Evolutionary conservation across 225 moss, liverwort and hornwort genomes (phyloP), one percentile per base, ranked within the genome.

Genomic region (Antitrichia curtipendula): DNA sequence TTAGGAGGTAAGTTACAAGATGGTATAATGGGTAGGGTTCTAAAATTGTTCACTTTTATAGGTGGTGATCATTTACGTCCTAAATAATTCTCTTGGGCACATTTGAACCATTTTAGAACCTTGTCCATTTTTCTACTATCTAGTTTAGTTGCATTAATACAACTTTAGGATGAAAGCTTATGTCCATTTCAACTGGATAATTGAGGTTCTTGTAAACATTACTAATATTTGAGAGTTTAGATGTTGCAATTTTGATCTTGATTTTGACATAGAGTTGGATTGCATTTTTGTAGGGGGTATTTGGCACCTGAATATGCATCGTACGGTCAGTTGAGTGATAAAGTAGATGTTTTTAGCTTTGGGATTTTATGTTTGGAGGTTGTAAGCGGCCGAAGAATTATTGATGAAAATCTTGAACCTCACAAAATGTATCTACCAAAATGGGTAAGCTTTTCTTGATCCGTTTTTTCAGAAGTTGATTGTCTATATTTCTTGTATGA

Each of bases 321-420:
- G 4, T 80, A 53, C 2, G 87, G 89, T 28, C 81, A 87, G 12
- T 49, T 91, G 41, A 91, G 89, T 87, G 87, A 89, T 14, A 89
- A 91, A 87, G 87, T 84, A 22, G 89, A 91, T 59, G 75, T 91
- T 61, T 91, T 80, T 28, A 91, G 91, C 81, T 91, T 91, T 47
- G 89, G 91, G 14, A 73, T 73, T 73, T 47, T 73, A 49, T 73
- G 73, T 19, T 49, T 73, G 31, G 73, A 73, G 12, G 73, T 91
- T 61, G 45, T 87, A 41, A 91, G 88, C 7, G 73, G 88, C 12
- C 56, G 83, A 65, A 83, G 54, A 34, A 86, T 64, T 57, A 59
- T 91, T 24, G 74, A 90, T 1, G 13, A 57, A 57, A 81, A 52
- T 7, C 38, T 79, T 80, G 59, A 38, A 8, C 7, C 56, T 3